Evolutionary conservation across 257 asterid species (phyloP).

Genomic region (Solanum sitiens): DNA sequence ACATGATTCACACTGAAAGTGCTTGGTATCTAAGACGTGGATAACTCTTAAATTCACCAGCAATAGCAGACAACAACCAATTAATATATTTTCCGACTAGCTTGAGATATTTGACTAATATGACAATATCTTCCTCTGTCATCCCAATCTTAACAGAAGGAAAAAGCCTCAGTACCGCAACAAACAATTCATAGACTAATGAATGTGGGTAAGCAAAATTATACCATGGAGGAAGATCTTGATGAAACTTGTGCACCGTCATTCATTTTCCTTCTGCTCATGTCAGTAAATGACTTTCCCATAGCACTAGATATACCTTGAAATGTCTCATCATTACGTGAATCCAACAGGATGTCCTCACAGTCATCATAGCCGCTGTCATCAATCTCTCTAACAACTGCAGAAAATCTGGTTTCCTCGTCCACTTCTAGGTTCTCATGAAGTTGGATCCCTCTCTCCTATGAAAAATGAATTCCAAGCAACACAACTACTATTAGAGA

Average conservation of each 20-base stretch:
- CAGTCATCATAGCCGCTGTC: conserved; percentile 80
- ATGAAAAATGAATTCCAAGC: background rate
- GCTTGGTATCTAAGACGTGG: background rate
- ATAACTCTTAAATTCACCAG: background rate
- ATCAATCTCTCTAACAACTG: conserved; percentile 61
- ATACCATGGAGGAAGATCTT: conserved; percentile 45
- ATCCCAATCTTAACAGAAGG: background rate
- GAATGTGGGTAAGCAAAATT: background rate
- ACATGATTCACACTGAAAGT: background rate
- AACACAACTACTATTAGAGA: background rate
- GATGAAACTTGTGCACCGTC: conserved; percentile 28
- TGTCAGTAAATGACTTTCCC: conserved; percentile 27
- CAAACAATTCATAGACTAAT: background rate
- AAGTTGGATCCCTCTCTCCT: conserved; percentile 87
- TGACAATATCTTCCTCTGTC: background rate
- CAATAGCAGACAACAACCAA: background rate
- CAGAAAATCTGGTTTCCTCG: conserved; percentile 83
- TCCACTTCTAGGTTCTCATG: conserved; percentile 61
- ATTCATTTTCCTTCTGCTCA: conserved; percentile 17
- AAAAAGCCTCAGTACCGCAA: background rate
- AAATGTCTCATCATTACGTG: conserved; percentile 78
- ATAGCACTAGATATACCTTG: conserved; percentile 36
- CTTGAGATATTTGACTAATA: background rate
- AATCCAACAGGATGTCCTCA: conserved; percentile 58
- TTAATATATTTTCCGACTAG: background rate